Evolutionary conservation across 2,329 filamentous ascomycete genomes (phyloP), one percentile per base, ranked within the genome.

Genomic region (Scedosporium aurantiacum): DNA sequence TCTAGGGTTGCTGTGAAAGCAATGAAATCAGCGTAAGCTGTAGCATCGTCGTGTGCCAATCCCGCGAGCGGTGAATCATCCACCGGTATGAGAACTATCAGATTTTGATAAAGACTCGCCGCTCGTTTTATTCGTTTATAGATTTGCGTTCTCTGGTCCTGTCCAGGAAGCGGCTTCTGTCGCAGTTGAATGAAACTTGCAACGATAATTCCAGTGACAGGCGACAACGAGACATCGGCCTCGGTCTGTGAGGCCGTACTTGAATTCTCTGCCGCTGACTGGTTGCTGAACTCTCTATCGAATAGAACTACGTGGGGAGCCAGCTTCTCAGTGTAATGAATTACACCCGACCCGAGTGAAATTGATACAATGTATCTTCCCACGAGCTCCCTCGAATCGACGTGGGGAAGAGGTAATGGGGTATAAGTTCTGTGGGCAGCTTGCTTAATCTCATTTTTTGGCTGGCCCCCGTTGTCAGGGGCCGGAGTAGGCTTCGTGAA

Each of bases 151-250:
- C 74, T 70, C 0, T 67, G 64, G 7, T 71, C 75, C 5, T 70
- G 70, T 1, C 72, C 71, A 0, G 90, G 89, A 0, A 91, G 76
- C 2, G 87, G 78, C 57, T 79, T 82, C 67, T 96, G 92, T 52
- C 86, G 87, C 27, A 88, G 78, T 65, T 87, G 84, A 63, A 92
- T 83, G 4, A 92, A 74, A 0, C 83, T 89, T 0, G 89, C 89
- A 21, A 89, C 68, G 0, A 96, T 71, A 2, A 96, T 74, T 0
- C 89, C 91, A 0, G 82, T 12, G 14, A 43, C 14, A 58, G 28
- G 7, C 41, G 57, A 21, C 61, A 61, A 12, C 60, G 88, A 81
- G 2, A 96, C 72, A 67, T 96, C 91, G 2, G 89, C 87, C 70
- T 91, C 88, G 5, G 1, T 73, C 72, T 1, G 81, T 70, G 76